Evolutionary conservation across 805 yeast species (phyloP), one percentile per base, ranked within the genome.

Genomic region (Teunomyces kruisii): DNA sequence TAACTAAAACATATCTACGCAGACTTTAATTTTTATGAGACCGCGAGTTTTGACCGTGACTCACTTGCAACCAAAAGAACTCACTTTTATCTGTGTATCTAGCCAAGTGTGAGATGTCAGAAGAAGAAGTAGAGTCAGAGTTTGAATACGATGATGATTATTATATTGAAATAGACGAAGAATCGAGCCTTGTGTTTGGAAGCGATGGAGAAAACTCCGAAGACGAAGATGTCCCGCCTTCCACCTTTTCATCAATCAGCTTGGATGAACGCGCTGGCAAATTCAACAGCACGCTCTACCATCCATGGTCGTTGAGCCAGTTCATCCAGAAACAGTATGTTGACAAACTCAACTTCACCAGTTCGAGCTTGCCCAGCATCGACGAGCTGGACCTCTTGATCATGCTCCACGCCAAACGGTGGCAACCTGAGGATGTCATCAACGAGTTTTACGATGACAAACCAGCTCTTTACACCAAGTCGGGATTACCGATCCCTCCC

Each of bases 361-460:
- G 51, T 15, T 51, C 51, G 32, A 57, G 61, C 26, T 50, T 70
- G 17, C 64, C 70, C 12, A 50, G 51, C 17, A 62, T 69, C 43
- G 36, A 57, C 9, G 44, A 52, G 9, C 70, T 64, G 41, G 74
- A 69, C 29, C 44, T 67, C 14, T 43, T 70, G 16, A 52, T 66
- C 15, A 57, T 71, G 64, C 60, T 70, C 14, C 75, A 70, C 30
- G 48, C 52, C 44, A 64, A 63, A 44, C 60, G 58, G 42, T 72
- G 77, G 77, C 74, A 64, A 50, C 53, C 57, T 17, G 74, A 70
- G 22, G 70, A 66, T 39, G 69, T 68, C 24, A 58, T 69, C 12
- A 62, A 70, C 49, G 62, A 56, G 31, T 72, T 50, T 54, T 70
- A 60, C 51, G 74, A 68, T 40, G 53, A 68, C 49, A 47, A 55